Percentiles rank a stretch among this genome's conserved stretches.
phyloP scores from a whole-genome alignment of 2,329 filamentous ascomycete genomes.

The Talaromyces sp. region DNA sequence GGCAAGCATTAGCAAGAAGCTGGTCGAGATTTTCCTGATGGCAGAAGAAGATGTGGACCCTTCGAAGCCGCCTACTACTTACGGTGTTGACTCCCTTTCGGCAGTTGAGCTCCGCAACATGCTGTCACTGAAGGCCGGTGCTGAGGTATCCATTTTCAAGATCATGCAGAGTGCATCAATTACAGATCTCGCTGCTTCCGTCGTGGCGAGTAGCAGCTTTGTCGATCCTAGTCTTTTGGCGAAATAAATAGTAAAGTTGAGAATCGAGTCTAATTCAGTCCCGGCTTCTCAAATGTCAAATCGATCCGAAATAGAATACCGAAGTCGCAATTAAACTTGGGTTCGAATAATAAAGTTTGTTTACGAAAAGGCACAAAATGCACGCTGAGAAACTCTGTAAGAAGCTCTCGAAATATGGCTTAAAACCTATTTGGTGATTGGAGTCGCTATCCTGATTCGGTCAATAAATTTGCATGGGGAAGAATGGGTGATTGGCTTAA shows the following conservation, averaged over 20 bases:
- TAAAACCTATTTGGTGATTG: neutral
- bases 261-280: too few relatives aligned
- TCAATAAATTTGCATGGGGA: neutral
- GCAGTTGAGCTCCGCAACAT: constrained; percentile 3
- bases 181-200: neutral
- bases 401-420: too few relatives aligned
- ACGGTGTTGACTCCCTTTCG: neutral
- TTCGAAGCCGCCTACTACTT: neutral
- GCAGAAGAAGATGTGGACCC: neutral
- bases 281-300: too few relatives aligned
- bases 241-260: neutral
- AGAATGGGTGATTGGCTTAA: neutral
- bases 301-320: too few relatives aligned
- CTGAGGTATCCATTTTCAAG: constrained; percentile 5
- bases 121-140: constrained; percentile 1
- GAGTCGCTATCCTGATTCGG: neutral
- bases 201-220: neutral
- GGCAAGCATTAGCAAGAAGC: neutral
- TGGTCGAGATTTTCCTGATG: neutral
- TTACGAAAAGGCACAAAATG: too few relatives aligned
- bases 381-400: too few relatives aligned
- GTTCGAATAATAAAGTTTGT: too few relatives aligned
- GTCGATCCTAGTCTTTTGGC: constrained; percentile 16
- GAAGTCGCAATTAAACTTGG: too few relatives aligned
- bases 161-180: constrained; percentile 11